Base-by-base conservation (phyloP, 495 filamentous ascomycete genomes). In the Neurospora africana region DNA sequence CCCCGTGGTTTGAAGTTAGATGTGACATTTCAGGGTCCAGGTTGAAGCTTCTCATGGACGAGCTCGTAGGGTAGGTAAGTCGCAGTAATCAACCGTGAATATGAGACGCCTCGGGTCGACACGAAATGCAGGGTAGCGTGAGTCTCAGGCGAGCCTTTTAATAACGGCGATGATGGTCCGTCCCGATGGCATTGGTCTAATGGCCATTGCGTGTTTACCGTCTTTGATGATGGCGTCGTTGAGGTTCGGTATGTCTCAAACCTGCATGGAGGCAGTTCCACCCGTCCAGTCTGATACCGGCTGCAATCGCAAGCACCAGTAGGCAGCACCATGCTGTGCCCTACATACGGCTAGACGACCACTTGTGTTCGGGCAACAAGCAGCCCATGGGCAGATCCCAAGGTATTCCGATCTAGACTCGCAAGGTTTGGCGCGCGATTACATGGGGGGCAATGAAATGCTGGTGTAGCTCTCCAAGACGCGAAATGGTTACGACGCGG, bases 211-310 rank as follows among this genome's bases (percentile, higher is more conserved):
- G 23, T 33, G 67, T 70, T 71, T 72, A 40, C 68, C 35, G 68
- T 71, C 39, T 43, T 69, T 30, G 68, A 21, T 69, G 69, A 58
- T 53, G 67, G 38, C 38, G 53, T 67, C 43, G 65, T 40, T 21
- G 41, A 23, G 67, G 19, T 70, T 38, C 36, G 41, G 68, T 41
- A 44, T 71, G 74, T 75, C 74, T 75, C 61, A 73, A 70, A 71
- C 72, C 41, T 75, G 72, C 74, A 71, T 75, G 72, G 40, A 69
- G 67, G 41, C 40, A 71, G 44, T 44, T 61, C 73, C 71, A 72
- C 71, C 61, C 21, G 36, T 13, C 70, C 70, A 43, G 27, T 47
- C 53, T 74, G 58, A 70, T 30, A 70, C 44, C 23, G 33, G 72
- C 10, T 70, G n/a, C 40, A 27, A 27, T 71, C 47, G 58, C 69